Evolutionary conservation across 78 protist genomes (phyloP), one percentile per base, ranked within the genome.

Genomic region (Dictyostelium brefeldianum): DNA sequence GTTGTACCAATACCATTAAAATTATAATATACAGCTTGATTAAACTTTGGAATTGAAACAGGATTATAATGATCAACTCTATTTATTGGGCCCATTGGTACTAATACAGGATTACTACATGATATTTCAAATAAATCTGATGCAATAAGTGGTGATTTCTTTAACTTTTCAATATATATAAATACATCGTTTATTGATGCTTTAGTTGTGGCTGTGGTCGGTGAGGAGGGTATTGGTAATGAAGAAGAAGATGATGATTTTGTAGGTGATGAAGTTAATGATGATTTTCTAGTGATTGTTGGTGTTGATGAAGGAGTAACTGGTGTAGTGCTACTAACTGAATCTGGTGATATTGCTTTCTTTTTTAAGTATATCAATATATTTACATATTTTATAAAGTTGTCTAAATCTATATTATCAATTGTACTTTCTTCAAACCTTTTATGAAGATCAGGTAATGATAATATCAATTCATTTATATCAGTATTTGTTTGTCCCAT

Each of bases 61-160:
- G 67, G 90, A 78, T 78, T 78, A 83, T 83, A 83, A 83, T 83
- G 90, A 53, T 67, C 90, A 8, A 65, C 50, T 14, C 75, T 57
- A 27, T 80, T 20, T 56, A 79, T 29, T 17, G 87, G 53, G 7
- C 25, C 59, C 51, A 20, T 53, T 65, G 78, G 78, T 29, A 64
- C 18, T 3, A 59, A 48, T 5, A 64, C 64, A 12, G 67, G 90
- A 11, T 74, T 71, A 18, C 47, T 57, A 62, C 50, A 80, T 15
- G 82, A 74, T 15, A 84, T 71, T 59, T 84, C 91, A 74, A 56
- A 84, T 9, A 84, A 22, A 71, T 84, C 91, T 7, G 69, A 48
- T 14, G 29, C 83, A 18, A 84, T 43, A 59, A 8, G 50, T 0
- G 81, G 91, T 46, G 83, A 74, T 36, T 84, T 84, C 75, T 84